Evolutionary conservation across 179 eudicot genomes (phyloP), one percentile per base, ranked within the genome.

Genomic region (Patellifolia procumbens): DNA sequence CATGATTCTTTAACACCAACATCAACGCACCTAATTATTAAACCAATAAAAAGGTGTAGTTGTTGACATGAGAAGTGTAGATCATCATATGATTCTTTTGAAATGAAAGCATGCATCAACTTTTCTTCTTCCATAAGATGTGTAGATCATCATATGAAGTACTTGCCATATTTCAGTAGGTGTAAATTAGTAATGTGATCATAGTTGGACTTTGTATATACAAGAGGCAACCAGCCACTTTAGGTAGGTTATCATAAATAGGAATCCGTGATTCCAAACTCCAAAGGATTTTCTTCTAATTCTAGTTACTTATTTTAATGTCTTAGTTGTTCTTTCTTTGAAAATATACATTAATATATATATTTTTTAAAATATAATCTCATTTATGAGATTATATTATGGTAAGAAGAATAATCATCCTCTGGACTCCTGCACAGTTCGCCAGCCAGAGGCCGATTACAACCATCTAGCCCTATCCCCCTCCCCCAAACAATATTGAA

Each of bases 1-100:
- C 70, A 39, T 65, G 70, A 65, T 65, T 65, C 70, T 65, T 65
- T 65, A n/a, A 43, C 19, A 67, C 70, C 70, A 66, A 66, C 70
- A 66, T 42, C 71, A 67, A 67, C 32, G 19, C 71, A 67, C 71
- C 52, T 39, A 43, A 22, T 64, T 4, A 19, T 7, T 10, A 10
- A 28, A 63, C n/a, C 67, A 42, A 17, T 15, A 17, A 34, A 63
- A 63, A 63, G 34, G 43, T 12, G 68, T 63, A 5, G 43, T 39
- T n/a, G n/a, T n/a, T 62, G 5, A 62, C 43, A 39, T 34, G 28
- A 58, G 8, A 0, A 32, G 16, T 34, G 68, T n/a, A n/a, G n/a
- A n/a, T n/a, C n/a, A n/a, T n/a, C n/a, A n/a, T n/a, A n/a, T n/a
- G n/a, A n/a, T n/a, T n/a, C n/a, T n/a, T n/a, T n/a, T n/a, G 34